These are phyloP conservation scores for Lathyrus oleraceus DNA, from an alignment of 306 rosid genomes.

Conservation along the genomic window DNA sequence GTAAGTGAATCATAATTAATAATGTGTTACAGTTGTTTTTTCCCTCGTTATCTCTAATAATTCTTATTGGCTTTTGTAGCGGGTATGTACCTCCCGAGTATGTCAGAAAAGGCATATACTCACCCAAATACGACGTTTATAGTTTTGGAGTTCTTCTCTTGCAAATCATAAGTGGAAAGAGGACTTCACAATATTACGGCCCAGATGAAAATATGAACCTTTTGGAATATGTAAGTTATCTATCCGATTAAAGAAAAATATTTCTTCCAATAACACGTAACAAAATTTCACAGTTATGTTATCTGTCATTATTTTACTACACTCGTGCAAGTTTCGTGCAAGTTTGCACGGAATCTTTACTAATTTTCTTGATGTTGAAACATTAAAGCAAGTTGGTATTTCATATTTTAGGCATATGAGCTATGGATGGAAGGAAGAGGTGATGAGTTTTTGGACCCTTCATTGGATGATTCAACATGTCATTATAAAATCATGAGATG, in stretches of 20 bases:
- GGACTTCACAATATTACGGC: constrained; percentile 48
- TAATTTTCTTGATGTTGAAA: too few relatives aligned
- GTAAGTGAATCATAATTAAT: constrained; percentile 40
- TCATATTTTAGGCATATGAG: constrained; percentile 49
- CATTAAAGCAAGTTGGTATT: not conserved
- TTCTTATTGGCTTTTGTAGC: constrained; percentile 34
- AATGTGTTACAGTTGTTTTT: not conserved
- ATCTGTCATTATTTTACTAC: not conserved
- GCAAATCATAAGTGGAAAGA: constrained; percentile 72
- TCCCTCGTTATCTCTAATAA: constrained; percentile 21
- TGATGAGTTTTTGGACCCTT: constrained; percentile 50
- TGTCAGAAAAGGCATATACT: constrained; percentile 56
- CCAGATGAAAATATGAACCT: constrained; percentile 48
- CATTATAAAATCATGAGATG: constrained; percentile 56
- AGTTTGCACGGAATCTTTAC: not conserved
- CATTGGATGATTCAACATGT: constrained; percentile 52
- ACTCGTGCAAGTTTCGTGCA: not conserved
- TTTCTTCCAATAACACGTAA: not conserved
- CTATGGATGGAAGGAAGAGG: constrained; percentile 55
- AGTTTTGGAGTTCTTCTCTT: constrained; percentile 54
- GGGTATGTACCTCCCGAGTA: constrained; percentile 71
- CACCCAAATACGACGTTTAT: constrained; percentile 51
- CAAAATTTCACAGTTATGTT: not conserved
- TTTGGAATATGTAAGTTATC: constrained; percentile 53
- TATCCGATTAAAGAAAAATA: not conserved